Conservation (phyloP, 371 early-diverging fungal species). For the Mortierella sp. region DNA sequence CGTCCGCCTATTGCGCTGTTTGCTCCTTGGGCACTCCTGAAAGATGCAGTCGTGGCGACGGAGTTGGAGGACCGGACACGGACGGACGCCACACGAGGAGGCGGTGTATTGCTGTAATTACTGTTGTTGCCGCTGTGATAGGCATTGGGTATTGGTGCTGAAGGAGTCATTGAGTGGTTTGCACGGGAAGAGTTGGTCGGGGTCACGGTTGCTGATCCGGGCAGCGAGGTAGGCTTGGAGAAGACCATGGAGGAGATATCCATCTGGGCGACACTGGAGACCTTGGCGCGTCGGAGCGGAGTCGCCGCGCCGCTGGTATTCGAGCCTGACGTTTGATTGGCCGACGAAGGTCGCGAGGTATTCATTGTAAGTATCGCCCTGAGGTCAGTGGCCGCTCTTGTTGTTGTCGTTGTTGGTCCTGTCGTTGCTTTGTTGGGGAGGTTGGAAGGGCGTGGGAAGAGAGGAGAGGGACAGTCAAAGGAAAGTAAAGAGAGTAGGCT, state of each 20-base stretch:
- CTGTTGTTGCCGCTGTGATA: conserved; percentile 3
- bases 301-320: conserved; percentile 6
- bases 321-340: conserved; percentile 20
- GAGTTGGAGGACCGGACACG: conserved; percentile 36
- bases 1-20: conserved; percentile 13
- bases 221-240: conserved; percentile 12
- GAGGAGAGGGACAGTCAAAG: background rate
- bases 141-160: conserved; percentile 13
- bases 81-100: conserved; percentile 19
- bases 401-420: background rate
- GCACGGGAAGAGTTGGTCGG: conserved; percentile 16
- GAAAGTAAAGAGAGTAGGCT: background rate
- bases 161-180: background rate
- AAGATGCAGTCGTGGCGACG: conserved; percentile 25
- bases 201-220: conserved; percentile 14
- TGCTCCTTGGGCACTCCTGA: conserved; percentile 21
- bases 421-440: background rate
- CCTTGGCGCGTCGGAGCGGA: conserved; percentile 37
- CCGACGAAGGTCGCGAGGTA: conserved; percentile 40
- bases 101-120: conserved; percentile 8
- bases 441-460: background rate
- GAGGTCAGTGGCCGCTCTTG: background rate
- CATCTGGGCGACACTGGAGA: conserved; percentile 42
- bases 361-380: conserved; percentile 30
- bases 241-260: conserved; percentile 29